Base-by-base conservation (phyloP, 2,329 filamentous ascomycete genomes). In the Penicillium rolfsii region DNA sequence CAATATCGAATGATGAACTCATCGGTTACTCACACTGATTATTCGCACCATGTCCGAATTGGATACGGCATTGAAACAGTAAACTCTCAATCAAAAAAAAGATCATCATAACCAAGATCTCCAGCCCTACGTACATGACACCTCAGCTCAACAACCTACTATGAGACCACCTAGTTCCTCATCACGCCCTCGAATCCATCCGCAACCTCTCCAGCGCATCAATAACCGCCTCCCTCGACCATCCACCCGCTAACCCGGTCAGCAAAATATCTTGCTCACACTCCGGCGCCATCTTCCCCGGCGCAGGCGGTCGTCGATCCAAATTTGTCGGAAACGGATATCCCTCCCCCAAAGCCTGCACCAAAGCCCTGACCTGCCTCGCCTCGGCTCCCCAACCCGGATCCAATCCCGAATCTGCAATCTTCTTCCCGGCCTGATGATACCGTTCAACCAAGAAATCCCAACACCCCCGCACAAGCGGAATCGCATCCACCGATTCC, bases 291-390 rank as follows among this genome's bases (percentile, higher is more conserved):
- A 88, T 87, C 0, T 82, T 85, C 46, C 81, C 81, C 0, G 81
- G 81, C 33, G 79, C 81, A 0, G 86, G 86, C 1, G 84, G 81
- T 52, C 85, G 79, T 2, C 74, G 79, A 67, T 88, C 85, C 52
- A 88, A 64, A 70, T 88, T 87, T 5, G 85, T 87, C 0, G 85
- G 85, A 62, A 88, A 88, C 1, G 85, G 82, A 70, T 88, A 88
- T 0, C 84, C 86, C 36, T 87, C 83, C 0, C 77, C 84, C 5
- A 88, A 73, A 12, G 84, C 82, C 4, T 75, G 70, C 0, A 88
- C 71, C 36, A 85, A 78, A 2, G 82, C 78, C 61, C 76, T 74
- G 3, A 85, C 73, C 61, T 79, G 75, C 0, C 73, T 72, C 58
- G 74, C 81, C 57, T 35, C 24, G 3, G 48, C n/a, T 9, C 56